A percentile compares a stretch with the other conserved stretches of the same genome.
phyloP scores from a whole-genome alignment of 306 rosid species.

The Vigna hirtella region DNA sequence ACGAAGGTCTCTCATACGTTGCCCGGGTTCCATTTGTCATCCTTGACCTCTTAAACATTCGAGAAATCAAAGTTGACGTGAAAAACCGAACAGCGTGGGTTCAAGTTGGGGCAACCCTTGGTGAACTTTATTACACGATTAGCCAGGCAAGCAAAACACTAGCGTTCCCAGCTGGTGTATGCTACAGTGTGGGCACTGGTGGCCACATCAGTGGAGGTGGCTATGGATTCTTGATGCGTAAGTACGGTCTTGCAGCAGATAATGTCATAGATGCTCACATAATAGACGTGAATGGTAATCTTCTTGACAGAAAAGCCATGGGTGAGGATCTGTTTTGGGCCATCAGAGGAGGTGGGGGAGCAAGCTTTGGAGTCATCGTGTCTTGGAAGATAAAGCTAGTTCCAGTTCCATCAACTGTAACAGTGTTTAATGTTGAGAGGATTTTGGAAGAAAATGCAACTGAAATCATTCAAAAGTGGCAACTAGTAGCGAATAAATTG shows the following conservation, averaged over 20 bases:
- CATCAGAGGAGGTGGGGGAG: slow-evolving; percentile 71
- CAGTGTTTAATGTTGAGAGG: slow-evolving; percentile 51
- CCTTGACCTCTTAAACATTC: slow-evolving; percentile 63
- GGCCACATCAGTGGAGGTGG: slow-evolving; percentile 79
- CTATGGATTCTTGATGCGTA: slow-evolving; percentile 65
- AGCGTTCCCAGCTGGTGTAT: slow-evolving; percentile 61
- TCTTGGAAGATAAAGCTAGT: slow-evolving; percentile 61
- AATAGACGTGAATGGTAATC: slow-evolving; percentile 56
- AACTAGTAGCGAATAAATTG: slow-evolving; percentile 47
- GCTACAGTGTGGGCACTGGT: slow-evolving; percentile 65
- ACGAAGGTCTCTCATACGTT: slow-evolving; percentile 59
- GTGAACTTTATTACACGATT: slow-evolving; percentile 43
- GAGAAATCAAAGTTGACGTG: slow-evolving; percentile 46
- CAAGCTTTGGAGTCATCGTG: slow-evolving; percentile 65
- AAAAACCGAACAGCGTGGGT: slow-evolving; percentile 48
- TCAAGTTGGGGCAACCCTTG: slow-evolving; percentile 46
- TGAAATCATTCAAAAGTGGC: slow-evolving; percentile 61
- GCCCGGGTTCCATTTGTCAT: slow-evolving; percentile 54
- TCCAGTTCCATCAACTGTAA: slow-evolving; percentile 60
- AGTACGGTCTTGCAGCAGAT: slow-evolving; percentile 64
- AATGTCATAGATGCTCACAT: slow-evolving; percentile 65
- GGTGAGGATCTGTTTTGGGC: slow-evolving; percentile 84
- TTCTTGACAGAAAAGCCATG: slow-evolving; percentile 62
- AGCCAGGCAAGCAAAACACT: slow-evolving; percentile 11
- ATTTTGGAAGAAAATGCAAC: slow-evolving; percentile 55